Conservation (phyloP, 768 basidiomycete species). For the Gloeopeniophorella convolvens region DNA sequence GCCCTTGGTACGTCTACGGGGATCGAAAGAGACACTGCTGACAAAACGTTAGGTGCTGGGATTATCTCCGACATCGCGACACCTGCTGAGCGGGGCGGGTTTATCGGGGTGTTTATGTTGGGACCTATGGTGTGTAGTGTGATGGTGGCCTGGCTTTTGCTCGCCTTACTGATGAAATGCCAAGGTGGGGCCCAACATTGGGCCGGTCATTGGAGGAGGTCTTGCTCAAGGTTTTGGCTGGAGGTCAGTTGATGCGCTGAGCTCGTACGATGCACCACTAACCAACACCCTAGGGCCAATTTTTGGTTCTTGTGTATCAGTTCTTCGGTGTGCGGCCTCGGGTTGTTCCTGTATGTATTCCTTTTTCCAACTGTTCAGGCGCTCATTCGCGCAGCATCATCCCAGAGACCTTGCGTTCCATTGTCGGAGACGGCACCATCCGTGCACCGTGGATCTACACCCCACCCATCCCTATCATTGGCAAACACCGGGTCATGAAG, state of each 20-base stretch:
- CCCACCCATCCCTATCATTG: constrained; percentile 30
- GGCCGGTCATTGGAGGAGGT: constrained; percentile 46
- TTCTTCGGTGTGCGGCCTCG: constrained; percentile 29
- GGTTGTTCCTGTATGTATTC: constrained; percentile 30
- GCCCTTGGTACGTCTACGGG: constrained; percentile 47
- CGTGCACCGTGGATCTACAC: constrained; percentile 27
- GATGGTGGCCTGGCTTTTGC: background rate
- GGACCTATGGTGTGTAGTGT: constrained; percentile 55
- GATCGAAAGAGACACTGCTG: background rate
- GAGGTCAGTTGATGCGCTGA: constrained; percentile 22
- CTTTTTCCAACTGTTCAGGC: background rate
- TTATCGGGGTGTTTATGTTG: constrained; percentile 58
- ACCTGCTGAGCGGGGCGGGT: constrained; percentile 66
- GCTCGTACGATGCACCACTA: background rate
- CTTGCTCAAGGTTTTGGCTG: constrained; percentile 27
- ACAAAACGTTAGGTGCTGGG: constrained; percentile 52
- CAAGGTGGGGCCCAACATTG: constrained; percentile 32
- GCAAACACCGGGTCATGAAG: constrained; percentile 12
- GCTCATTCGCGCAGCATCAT: constrained; percentile 30
- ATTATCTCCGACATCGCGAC: constrained; percentile 74
- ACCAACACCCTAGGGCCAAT: constrained; percentile 28
- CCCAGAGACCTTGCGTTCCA: constrained; percentile 42
- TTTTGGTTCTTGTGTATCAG: constrained; percentile 40
- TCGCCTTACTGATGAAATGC: constrained; percentile 7
- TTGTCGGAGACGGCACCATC: constrained; percentile 39